phyloP scores from a whole-genome alignment of 202 grass and related monocot species.

The Setaria viridis region DNA sequence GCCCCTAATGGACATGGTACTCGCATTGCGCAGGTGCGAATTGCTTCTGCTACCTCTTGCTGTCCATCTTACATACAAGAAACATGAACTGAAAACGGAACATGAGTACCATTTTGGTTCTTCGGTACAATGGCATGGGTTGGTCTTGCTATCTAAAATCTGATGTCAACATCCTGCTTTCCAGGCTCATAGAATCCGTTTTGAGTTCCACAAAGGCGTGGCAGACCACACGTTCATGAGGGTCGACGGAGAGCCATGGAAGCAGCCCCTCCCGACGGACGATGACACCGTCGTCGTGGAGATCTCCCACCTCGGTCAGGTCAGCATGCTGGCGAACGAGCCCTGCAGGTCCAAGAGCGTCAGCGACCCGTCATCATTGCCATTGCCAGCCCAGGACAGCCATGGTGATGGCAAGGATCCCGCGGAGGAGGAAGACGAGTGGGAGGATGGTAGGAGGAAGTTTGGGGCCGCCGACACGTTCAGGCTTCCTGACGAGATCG shows the following conservation, averaged over 20 bases:
- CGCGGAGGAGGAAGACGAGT: conserved; percentile 57
- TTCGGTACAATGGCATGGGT: neutral
- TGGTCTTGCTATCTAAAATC: neutral
- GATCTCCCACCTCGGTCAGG: conserved; percentile 81
- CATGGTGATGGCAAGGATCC: conserved; percentile 26
- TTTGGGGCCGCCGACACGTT: conserved; percentile 88
- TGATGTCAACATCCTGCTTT: neutral
- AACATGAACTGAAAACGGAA: conserved; percentile 12
- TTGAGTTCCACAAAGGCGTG: conserved; percentile 76
- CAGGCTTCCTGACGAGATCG: conserved; percentile 76
- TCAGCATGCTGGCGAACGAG: conserved; percentile 71
- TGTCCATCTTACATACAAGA: conserved; percentile 9
- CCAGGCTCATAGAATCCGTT: conserved; percentile 71
- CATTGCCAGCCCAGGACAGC: neutral
- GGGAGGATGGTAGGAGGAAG: conserved; percentile 74
- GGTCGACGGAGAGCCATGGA: conserved; percentile 94
- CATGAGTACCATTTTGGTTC: neutral
- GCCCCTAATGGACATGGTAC: conserved; percentile 87
- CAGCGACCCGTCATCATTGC: conserved; percentile 36
- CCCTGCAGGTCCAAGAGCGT: conserved; percentile 72
- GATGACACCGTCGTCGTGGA: conserved; percentile 74
- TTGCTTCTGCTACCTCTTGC: conserved; percentile 8
- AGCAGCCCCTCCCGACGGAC: conserved; percentile 79
- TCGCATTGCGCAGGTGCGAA: conserved; percentile 82
- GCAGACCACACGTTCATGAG: conserved; percentile 82